Conservation (phyloP, 768 basidiomycete species). For the Plicaturopsis crispa region DNA sequence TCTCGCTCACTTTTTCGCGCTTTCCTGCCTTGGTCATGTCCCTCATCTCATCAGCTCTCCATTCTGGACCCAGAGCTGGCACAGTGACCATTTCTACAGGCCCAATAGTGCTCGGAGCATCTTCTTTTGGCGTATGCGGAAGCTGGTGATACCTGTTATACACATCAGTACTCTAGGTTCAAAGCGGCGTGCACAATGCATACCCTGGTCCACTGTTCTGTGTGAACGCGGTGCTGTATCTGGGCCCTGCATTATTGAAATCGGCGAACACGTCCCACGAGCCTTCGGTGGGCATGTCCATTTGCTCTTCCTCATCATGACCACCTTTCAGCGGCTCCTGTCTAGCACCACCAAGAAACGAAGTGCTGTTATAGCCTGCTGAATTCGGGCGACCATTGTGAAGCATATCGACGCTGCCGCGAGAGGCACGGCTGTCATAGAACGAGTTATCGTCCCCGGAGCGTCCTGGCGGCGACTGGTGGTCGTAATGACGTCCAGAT, state of each 20-base stretch:
- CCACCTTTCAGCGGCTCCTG: constrained; percentile 74
- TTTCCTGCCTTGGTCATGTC: constrained; percentile 69
- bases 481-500: constrained; percentile 16
- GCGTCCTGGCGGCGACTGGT: constrained; percentile 21
- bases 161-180: constrained; percentile 6
- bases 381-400: constrained; percentile 29
- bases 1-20: constrained; percentile 50
- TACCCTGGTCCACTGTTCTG: constrained; percentile 38
- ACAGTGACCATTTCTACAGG: constrained; percentile 89
- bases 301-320: constrained; percentile 58
- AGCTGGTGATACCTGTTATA: constrained; percentile 37
- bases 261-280: constrained; percentile 83
- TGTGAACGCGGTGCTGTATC: constrained; percentile 61
- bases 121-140: constrained; percentile 28
- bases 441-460: constrained; percentile 63
- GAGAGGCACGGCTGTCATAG: constrained; percentile 47
- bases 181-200: no score
- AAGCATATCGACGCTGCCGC: constrained; percentile 40
- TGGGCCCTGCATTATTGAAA: constrained; percentile 81
- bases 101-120: constrained; percentile 26
- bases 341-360: constrained; percentile 62
- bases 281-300: constrained; percentile 29
- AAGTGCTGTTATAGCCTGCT: constrained; percentile 69
- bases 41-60: constrained; percentile 72
- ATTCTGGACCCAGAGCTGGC: constrained; percentile 86